phyloP scores from a whole-genome alignment of 2,329 filamentous ascomycete species.

The Lachnellula subtilissima region DNA sequence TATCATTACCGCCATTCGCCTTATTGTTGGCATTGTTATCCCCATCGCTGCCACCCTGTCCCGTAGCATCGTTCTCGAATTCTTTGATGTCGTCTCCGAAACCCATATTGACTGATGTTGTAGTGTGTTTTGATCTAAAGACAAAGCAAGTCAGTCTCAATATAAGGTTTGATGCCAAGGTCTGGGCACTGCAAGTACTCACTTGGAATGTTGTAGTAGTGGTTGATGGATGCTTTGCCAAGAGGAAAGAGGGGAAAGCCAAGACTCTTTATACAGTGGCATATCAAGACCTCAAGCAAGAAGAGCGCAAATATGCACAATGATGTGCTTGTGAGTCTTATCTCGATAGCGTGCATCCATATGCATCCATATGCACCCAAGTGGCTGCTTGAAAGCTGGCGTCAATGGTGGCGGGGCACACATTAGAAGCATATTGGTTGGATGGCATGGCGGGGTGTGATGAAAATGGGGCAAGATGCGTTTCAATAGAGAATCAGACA shows the following conservation, averaged over 20 bases:
- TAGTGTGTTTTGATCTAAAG: not conserved
- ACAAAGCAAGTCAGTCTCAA: not conserved
- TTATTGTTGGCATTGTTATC: constrained; percentile 28
- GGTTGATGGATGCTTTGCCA: constrained; percentile 2
- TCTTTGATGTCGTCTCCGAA: constrained; percentile 29
- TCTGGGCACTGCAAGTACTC: not conserved
- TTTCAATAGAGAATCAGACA: not conserved
- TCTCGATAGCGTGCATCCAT: not conserved
- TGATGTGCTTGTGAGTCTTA: not conserved
- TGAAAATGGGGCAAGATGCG: not conserved
- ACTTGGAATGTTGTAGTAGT: not conserved
- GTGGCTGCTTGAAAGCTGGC: not conserved
- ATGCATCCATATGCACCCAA: not conserved
- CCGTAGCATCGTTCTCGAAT: constrained; percentile 27
- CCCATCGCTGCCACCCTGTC: constrained; percentile 32
- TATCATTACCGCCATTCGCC: constrained; percentile 25
- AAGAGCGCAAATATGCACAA: not conserved
- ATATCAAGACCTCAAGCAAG: not conserved
- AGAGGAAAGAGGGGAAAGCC: constrained; percentile 3
- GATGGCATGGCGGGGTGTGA: not conserved
- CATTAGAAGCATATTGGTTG: not conserved
- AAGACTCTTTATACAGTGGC: not conserved
- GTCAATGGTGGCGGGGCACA: not conserved
- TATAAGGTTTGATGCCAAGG: not conserved
- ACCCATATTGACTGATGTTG: constrained; percentile 19